phyloP scores from a whole-genome alignment of 106 monocot genomes.

The Dactylorhiza incarnata region DNA sequence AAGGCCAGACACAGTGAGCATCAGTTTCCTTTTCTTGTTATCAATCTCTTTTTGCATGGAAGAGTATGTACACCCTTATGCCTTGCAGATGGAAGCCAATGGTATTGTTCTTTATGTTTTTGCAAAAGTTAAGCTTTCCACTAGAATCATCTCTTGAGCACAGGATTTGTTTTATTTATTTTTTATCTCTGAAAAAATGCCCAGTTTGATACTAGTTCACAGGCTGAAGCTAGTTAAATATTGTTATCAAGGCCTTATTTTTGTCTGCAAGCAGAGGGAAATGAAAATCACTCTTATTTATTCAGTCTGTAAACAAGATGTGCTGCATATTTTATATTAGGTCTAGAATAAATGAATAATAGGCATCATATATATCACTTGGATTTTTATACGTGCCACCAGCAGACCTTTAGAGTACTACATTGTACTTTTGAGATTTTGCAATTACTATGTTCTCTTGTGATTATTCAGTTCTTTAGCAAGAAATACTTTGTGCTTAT shows the following conservation, averaged over 20 bases:
- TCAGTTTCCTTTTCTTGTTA: slow-evolving; percentile 8
- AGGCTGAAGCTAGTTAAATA: neutral
- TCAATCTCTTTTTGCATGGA: neutral
- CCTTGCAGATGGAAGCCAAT: neutral
- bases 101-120: neutral
- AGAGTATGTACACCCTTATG: neutral
- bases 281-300: neutral
- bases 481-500: neutral
- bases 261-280: neutral
- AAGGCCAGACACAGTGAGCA: slow-evolving; percentile 36
- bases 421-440: neutral
- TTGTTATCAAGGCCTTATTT: slow-evolving; percentile 1
- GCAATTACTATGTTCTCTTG: neutral
- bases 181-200: neutral
- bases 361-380: neutral
- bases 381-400: neutral
- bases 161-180: neutral
- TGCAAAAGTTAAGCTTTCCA: neutral
- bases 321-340: neutral
- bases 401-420: neutral
- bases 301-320: neutral
- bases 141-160: neutral
- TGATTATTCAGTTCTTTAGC: neutral
- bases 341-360: neutral
- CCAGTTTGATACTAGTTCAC: neutral